Conservation (phyloP, 352 stramenopile species). For the Phytophthora uliginosa region DNA sequence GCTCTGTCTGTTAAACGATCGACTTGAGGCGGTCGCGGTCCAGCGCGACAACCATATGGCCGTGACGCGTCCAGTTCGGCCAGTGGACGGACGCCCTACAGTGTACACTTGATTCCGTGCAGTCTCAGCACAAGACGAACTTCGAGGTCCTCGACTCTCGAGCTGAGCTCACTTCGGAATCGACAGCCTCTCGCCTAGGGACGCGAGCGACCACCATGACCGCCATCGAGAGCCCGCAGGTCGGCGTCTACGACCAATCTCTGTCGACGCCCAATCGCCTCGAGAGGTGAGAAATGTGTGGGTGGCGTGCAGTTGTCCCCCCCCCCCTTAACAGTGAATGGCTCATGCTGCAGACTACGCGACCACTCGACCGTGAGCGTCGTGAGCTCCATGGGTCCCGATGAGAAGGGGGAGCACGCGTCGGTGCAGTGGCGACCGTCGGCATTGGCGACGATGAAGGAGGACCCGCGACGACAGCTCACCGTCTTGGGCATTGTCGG, state of each 20-base stretch:
- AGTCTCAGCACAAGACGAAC: constrained; percentile 7
- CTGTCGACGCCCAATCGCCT: constrained; percentile 44
- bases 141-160: constrained; percentile 1
- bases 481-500: constrained; percentile 54
- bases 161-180: constrained; percentile 28
- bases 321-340: constrained; percentile 3
- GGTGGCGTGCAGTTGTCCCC: background rate
- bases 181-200: background rate
- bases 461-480: constrained; percentile 51
- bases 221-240: constrained; percentile 31
- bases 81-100: constrained; percentile 25
- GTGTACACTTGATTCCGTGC: constrained; percentile 13
- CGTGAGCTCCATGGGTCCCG: constrained; percentile 21
- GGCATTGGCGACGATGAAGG: constrained; percentile 42
- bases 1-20: constrained; percentile 2
- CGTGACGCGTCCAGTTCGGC: constrained; percentile 27
- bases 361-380: constrained; percentile 30
- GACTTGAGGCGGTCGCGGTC: constrained; percentile 17
- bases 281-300: constrained; percentile 36
- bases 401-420: constrained; percentile 19
- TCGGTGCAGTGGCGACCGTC: constrained; percentile 39
- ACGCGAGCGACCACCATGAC: constrained; percentile 4
- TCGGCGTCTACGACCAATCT: constrained; percentile 33
- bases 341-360: constrained; percentile 12
- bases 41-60: constrained; percentile 22